Base-by-base conservation (phyloP, 202 grass and related monocot species). In the Dendrocalamus latiflorus region DNA sequence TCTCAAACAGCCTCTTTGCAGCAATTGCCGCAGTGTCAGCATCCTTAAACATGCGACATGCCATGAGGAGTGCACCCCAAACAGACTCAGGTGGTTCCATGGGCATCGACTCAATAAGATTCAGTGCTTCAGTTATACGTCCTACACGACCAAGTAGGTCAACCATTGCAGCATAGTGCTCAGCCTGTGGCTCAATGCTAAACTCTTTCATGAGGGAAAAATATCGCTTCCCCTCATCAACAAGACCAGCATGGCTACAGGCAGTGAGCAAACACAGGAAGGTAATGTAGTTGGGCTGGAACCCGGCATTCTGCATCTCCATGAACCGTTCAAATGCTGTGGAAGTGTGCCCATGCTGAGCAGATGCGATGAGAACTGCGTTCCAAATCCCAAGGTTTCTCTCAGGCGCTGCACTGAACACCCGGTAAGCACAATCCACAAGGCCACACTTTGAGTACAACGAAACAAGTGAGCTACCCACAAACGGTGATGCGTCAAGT, bases 371-470 rank as follows among this genome's bases (percentile, higher is more conserved):
- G 38, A 98, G 90, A 44, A 89, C 80, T 6, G 93, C 83, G n/a
- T 98, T 98, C 95, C 93, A 98, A 48, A 94, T 87, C 7, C 93
- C 89, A 72, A 98, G 77, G 83, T 95, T 95, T 78, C 81, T 81
- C 42, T 90, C 85, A 6, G 83, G 74, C 38, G 89, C 87, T 47
- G 88, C 81, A 41, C 68, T 70, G 53, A 98, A 98, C 37, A 95
- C 45, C 65, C 58, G 80, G 79, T 98, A 95, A 30, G 96, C 90
- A 61, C 90, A 56, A 1, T 93, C 85, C 5, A 92, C 85, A 60
- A 98, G 66, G 68, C 94, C 95, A 61, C 95, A 98, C 83, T 98
- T 95, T 3, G 93, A 98, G 80, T 98, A 98, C 0, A 98, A 55
- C 0, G 96, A 95, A 22, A 98, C 75, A 36, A 93, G 83, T 8